Evolutionary conservation across 1,284 basidiomycete species (phyloP).

Genomic region (Apiotrichum veenhuisii): DNA sequence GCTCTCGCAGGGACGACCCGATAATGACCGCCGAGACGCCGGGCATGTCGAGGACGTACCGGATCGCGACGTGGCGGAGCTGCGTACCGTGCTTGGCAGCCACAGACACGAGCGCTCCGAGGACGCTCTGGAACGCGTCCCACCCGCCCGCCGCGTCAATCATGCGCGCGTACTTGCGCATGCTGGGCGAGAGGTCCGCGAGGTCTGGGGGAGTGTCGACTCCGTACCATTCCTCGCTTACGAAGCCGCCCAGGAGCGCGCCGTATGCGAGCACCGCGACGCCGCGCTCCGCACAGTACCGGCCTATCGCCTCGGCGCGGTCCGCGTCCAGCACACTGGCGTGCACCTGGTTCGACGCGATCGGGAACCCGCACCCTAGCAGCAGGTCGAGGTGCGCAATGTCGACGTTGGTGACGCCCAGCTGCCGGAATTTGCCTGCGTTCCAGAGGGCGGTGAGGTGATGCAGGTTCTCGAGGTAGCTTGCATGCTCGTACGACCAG

Average conservation of each 20-base stretch:
- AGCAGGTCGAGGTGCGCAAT: conserved; percentile 20
- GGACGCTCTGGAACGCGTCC: conserved; percentile 14
- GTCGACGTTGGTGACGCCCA: conserved; percentile 24
- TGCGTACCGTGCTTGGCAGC: conserved; percentile 17
- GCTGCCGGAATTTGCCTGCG: background rate
- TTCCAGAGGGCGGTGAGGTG: conserved; percentile 4
- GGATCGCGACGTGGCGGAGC: conserved; percentile 13
- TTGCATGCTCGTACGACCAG: conserved; percentile 8
- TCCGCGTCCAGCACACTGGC: conserved; percentile 23
- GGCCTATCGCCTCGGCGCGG: conserved; percentile 14
- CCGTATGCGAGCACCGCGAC: conserved; percentile 22
- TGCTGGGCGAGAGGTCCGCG: conserved; percentile 6
- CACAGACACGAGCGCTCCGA: conserved; percentile 9
- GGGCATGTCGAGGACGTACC: conserved; percentile 17
- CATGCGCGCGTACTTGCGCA: conserved; percentile 19
- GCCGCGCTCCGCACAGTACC: conserved; percentile 9
- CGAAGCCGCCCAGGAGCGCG: conserved; percentile 20
- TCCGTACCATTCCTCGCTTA: conserved; percentile 19
- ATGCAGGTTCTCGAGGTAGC: conserved; percentile 9
- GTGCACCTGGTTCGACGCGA: conserved; percentile 22
- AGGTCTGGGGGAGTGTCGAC: conserved; percentile 5
- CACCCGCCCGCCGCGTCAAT: conserved; percentile 24
- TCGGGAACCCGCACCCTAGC: conserved; percentile 9
- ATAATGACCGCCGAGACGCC: conserved; percentile 13
- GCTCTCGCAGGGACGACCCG: background rate